Evolutionary conservation across 1,284 basidiomycete genomes (phyloP), one percentile per base, ranked within the genome.

Genomic region (Ceraceosorus guamensis): DNA sequence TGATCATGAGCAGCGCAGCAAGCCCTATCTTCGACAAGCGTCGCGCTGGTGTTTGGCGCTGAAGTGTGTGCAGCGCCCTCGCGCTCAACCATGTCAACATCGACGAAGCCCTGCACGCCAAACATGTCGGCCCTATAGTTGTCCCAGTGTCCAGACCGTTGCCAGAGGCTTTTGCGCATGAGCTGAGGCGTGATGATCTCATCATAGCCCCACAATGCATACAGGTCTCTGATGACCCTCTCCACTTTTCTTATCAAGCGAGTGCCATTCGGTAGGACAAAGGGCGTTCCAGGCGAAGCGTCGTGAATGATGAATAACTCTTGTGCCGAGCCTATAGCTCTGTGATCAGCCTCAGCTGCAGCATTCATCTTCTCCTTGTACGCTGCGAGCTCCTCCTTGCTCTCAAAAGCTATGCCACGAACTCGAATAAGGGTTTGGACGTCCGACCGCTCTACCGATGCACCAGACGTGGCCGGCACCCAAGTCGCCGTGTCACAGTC

Each of bases 51-150:
- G 24, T 33, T 43, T 37, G 16, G 41, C 24, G 14, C 34, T 43
- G 49, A n/a, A 52, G n/a, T 24, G n/a, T 31, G 41, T 24, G 5
- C 39, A 32, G 45, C 61, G 50, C 5, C 35, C 18, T 30, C 13
- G 14, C 59, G 54, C 44, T 61, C 61, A 24, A 24, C 24, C 24
- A 24, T 3, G 46, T 70, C 52, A n/a, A 35, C 37, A 16, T 64
- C 63, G 5, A 53, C 61, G 50, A 72, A 75, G 1, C 73, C 73
- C 52, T 72, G 60, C 8, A 66, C 66, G 37, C 64, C 61, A 50
- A 76, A 76, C 73, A 76, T 76, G 47, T 76, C 73, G 16, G 71
- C 68, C n/a, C 73, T 60, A 52, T 76, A 76, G 43, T 76, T 75
- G 52, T 76, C 72, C 73, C 73, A 76, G 48, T 76, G 73, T 1